Percentiles rank a stretch among this genome's conserved stretches.
Evolutionary conservation across 108 stramenopile genomes (phyloP).

Genomic region (Chaetoceros tenuissimus): DNA sequence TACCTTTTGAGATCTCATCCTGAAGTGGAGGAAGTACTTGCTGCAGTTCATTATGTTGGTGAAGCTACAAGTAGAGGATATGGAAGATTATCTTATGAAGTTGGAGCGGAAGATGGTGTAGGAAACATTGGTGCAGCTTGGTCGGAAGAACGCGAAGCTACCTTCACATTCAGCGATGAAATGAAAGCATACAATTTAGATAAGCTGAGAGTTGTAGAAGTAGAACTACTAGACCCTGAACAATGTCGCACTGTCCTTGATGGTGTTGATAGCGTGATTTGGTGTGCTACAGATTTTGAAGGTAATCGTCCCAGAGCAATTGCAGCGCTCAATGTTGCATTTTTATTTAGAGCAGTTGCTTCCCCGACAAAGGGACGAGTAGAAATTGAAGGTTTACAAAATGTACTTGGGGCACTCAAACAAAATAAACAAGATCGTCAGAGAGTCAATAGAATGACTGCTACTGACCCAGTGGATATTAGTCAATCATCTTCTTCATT

Average conservation of each 20-base stretch:
- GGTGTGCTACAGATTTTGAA: constrained; percentile 79
- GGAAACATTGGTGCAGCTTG: constrained; percentile 64
- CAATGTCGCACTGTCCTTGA: constrained; percentile 64
- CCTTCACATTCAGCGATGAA: constrained; percentile 45
- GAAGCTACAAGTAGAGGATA: constrained; percentile 62
- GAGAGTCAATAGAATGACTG: constrained; percentile 11
- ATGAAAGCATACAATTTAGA: constrained; percentile 78
- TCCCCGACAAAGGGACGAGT: constrained; percentile 73
- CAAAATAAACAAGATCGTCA: constrained; percentile 18
- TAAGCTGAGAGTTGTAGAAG: constrained; percentile 66
- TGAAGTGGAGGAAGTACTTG: constrained; percentile 56
- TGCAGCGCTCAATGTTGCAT: constrained; percentile 56
- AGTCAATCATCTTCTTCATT: background rate
- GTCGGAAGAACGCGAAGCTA: constrained; percentile 58
- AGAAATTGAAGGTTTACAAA: constrained; percentile 73
- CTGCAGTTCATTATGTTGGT: constrained; percentile 70
- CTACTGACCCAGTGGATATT: background rate
- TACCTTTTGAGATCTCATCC: constrained; percentile 56
- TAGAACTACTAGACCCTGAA: constrained; percentile 69
- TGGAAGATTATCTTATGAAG: constrained; percentile 74
- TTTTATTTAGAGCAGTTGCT: constrained; percentile 74
- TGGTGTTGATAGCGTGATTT: constrained; percentile 64
- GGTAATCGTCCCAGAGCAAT: constrained; percentile 66
- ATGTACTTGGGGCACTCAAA: constrained; percentile 49
- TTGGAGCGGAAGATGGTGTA: constrained; percentile 72